These are phyloP conservation scores for Erysiphe pulchra DNA, from an alignment of 2,329 filamentous ascomycete species.

Conservation along the genomic window DNA sequence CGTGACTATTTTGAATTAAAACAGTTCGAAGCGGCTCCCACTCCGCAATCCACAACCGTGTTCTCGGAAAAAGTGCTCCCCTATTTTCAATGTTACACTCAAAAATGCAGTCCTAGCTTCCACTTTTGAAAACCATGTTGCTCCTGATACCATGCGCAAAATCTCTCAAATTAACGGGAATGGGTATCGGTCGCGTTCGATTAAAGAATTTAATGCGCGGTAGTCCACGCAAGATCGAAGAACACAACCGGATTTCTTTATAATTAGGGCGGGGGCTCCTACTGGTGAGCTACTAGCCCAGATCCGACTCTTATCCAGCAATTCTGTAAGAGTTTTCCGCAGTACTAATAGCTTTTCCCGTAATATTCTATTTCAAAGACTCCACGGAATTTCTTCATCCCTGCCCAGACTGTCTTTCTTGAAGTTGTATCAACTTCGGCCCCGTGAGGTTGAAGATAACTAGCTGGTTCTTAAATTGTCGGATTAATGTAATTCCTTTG, in stretches of 20 bases:
- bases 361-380: background rate
- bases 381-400: too few relatives aligned
- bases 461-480: too few relatives aligned
- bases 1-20: background rate
- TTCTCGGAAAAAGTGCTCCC: too few relatives aligned
- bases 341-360: background rate
- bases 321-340: background rate
- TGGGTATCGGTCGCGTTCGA: conserved; percentile 1
- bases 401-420: too few relatives aligned
- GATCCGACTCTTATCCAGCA: conserved; percentile 1
- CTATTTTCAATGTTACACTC: too few relatives aligned
- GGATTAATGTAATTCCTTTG: too few relatives aligned
- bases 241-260: background rate
- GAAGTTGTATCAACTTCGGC: too few relatives aligned
- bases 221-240: conserved; percentile 1
- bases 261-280: background rate
- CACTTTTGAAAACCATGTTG: background rate
- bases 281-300: background rate
- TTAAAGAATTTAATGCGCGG: conserved; percentile 1
- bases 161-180: background rate
- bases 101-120: background rate
- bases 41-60: too few relatives aligned
- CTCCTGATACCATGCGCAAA: background rate
- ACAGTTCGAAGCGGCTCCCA: too few relatives aligned
- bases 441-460: too few relatives aligned